Evolutionary conservation across 73 alveolate species (phyloP).

Genomic region (Blepharisma japonicum): DNA sequence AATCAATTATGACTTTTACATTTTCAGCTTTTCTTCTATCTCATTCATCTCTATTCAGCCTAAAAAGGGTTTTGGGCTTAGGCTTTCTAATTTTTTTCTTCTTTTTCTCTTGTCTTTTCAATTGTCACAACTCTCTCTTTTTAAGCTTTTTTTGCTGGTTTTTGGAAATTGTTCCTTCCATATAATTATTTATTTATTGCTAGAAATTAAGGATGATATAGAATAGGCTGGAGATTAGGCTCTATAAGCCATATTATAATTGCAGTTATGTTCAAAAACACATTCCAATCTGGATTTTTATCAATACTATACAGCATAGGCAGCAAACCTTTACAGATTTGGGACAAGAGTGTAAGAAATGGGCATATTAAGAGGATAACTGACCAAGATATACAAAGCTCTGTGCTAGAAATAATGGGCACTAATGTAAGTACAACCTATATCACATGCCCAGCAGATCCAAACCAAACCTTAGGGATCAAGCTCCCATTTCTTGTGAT

Average conservation of each 20-base stretch:
- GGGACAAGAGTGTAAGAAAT: conserved; percentile 93
- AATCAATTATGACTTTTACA: conserved; percentile 72
- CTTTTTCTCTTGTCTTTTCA: conserved; percentile 45
- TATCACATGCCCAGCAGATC: conserved; percentile 92
- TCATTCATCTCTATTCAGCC: conserved; percentile 19
- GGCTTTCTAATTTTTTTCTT: conserved; percentile 42
- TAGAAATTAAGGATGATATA: too few species aligned
- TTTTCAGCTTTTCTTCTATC: conserved; percentile 11
- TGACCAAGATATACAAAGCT: conserved; percentile 91
- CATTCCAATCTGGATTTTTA: conserved; percentile 55
- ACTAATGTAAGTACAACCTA: conserved; percentile 93
- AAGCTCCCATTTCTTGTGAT: conserved; percentile 96
- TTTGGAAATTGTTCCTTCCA: conserved; percentile 33
- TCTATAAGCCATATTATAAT: too few species aligned
- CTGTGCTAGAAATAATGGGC: conserved; percentile 96
- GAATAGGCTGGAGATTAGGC: too few species aligned
- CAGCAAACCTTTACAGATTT: conserved; percentile 90
- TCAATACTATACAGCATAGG: conserved; percentile 80
- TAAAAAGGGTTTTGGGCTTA: conserved; percentile 14
- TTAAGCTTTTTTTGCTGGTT: conserved; percentile 53
- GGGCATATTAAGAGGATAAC: conserved; percentile 97
- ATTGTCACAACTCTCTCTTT: conserved; percentile 37
- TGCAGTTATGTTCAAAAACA: too few species aligned
- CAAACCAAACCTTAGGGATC: conserved; percentile 93
- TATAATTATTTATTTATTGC: conserved; percentile 35